Base-by-base conservation (phyloP, 2,329 filamentous ascomycete genomes). In the Ceratocystis smalleyi region DNA sequence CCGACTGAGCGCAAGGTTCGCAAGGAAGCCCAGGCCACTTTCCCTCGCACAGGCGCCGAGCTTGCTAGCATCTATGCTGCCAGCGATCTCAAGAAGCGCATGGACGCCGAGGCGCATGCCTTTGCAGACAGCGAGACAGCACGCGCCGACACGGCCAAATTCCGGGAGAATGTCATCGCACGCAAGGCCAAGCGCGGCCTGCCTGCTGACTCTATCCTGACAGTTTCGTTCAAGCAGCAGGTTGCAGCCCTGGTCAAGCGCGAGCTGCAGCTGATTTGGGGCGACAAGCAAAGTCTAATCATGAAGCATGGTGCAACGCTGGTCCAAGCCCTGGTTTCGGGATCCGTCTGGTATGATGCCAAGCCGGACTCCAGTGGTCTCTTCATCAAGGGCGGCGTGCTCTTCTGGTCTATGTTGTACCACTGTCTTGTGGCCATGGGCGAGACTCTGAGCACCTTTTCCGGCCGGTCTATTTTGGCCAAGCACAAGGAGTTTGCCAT, bases 281-380 rank as follows among this genome's bases (percentile, higher is more conserved):
- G 84, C 49, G 83, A 87, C 71, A 85, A 83, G 68, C 76, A 80
- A 0, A 84, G 82, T 0, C 82, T 86, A 47, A 68, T 84, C 67
- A 83, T 86, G 73, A 85, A 84, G 70, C 83, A 86, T 68, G 72
- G 76, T 4, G 78, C 79, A 0, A 83, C 80, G 1, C 69, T 87
- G 6, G 69, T 77, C 0, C 82, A 86, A 69, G 83, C 84, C 0
- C 72, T 88, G 4, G 81, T 88, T 65, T 77, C 79, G 1, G 85
- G 84, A 5, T 87, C 84, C 0, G 76, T 88, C 2, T 88, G 88
- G 73, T 88, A 87, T 73, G 78, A 84, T 64, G 81, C 84, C 0
- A 79, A 83, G 0, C 66, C 74, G 27, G 82, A 79, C 61, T 81
- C 83, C 0, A 76, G 73, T 0, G 85, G 85, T 7, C 72, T 88